Evolutionary conservation across 306 rosid species (phyloP), one percentile per base, ranked within the genome.

Genomic region (Casuarina cunninghamiana): DNA sequence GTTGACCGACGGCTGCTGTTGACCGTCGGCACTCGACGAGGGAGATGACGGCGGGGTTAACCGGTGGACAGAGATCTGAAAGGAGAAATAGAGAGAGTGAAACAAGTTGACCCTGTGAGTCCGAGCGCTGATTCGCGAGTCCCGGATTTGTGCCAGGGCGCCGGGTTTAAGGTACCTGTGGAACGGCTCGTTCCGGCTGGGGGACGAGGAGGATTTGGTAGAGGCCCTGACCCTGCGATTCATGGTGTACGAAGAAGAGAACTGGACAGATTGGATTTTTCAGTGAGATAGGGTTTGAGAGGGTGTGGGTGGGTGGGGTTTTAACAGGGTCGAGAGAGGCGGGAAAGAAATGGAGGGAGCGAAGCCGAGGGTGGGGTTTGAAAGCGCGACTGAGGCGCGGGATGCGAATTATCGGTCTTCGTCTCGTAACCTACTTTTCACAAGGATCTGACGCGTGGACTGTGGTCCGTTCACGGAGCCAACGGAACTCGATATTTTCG

Each of bases 111-210:
- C 55, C 0, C 89, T 81, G 79, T 86, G 88, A 58, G 93, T 86
- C 69, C 93, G 85, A 65, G 97, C 92, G 77, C 84, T 91, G 80
- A 88, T 91, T 26, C 89, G 82, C 5, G 96, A 94, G 83, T 94
- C 97, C 7, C 98, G 95, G 82, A 94, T 89, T 44, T 84, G 91
- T 1, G 98, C 98, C 1, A 94, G 91, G 0, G 96, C 91, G 0
- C 98, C 98, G 1, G 98, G 98, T 61, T 90, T 94, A 42, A 94
- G 98, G 69, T 80, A 94, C 80, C 79, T 90, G 83, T 92, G 93
- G 44, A 86, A 89, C 3, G 91, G 79, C 69, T 85, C 82, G 2
- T 85, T 44, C 3, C 80, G 72, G 69, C 44, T 76, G 1, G 81
- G 67, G 13, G 80, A 67, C 6, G 49, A 42, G 50, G 32, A 42